Conservation (phyloP, 2,329 filamentous ascomycete genomes). For the Pseudogymnoascus verrucosus region DNA sequence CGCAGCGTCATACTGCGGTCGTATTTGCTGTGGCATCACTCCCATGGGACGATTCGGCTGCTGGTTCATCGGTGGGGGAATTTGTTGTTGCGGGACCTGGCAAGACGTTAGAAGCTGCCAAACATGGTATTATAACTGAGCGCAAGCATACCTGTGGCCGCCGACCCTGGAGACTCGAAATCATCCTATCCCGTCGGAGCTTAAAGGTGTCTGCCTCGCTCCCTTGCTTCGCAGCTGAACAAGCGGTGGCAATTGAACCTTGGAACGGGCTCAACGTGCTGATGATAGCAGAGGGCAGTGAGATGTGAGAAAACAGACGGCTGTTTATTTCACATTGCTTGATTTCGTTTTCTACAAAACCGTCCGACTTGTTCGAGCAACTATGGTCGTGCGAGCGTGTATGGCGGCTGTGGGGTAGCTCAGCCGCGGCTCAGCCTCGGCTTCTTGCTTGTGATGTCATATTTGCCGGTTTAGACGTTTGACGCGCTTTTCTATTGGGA, state of each 20-base stretch:
- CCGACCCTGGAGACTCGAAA: neutral
- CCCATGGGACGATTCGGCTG: neutral
- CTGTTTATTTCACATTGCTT: conserved; percentile 7
- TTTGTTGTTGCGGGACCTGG: neutral
- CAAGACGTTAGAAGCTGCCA: neutral
- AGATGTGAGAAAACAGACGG: neutral
- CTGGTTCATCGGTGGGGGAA: neutral
- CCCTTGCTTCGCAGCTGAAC: neutral
- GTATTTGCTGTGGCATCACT: neutral
- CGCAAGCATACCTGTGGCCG: neutral
- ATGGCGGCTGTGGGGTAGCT: neutral
- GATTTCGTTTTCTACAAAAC: neutral
- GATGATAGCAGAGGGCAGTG: neutral
- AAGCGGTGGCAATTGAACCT: neutral
- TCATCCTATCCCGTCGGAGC: neutral
- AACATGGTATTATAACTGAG: no score
- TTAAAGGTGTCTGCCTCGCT: neutral
- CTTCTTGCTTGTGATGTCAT: conserved; percentile 3
- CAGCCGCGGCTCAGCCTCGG: conserved; percentile 4
- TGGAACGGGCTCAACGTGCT: neutral
- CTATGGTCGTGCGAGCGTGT: neutral
- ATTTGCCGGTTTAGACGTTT: neutral
- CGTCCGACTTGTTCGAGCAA: neutral
- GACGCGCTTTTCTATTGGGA: neutral
- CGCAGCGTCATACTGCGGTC: neutral